Evolutionary conservation across 495 filamentous ascomycete genomes (phyloP), one percentile per base, ranked within the genome.

Genomic region (Penicillium silybi): DNA sequence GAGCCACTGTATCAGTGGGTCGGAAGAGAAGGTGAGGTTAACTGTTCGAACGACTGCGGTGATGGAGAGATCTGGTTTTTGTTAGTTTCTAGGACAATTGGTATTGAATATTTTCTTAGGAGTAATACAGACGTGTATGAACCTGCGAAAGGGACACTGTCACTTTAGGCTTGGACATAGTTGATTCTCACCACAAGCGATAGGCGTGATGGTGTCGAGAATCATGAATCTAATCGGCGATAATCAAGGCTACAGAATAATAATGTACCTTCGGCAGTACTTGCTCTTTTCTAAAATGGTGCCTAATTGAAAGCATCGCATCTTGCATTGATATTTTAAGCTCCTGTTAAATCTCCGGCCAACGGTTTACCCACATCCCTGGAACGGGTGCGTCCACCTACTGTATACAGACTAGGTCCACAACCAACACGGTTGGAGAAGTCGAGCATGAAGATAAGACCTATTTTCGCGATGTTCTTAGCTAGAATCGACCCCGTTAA

Each of bases 1-100:
- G 17, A 66, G 45, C 66, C 66, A 69, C 49, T 45, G 48, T 20
- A 66, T 65, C 20, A 69, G 40, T 1, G 63, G 63, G 53, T 69
- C 66, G 5, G 59, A 48, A n/a, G 62, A 56, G 26, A 69, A 69
- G 2, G 66, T 57, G 13, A 54, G 47, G 23, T 52, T 57, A 15
- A 69, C 50, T 8, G 66, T 69, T 39, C 57, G 46, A 8, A 58
- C 55, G 7, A 62, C 51, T 0, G 57, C 41, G 4, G 52, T 18
- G 17, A 67, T 58, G 2, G 44, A 55, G 38, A 19, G 19, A 17
- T 59, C 61, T 62, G 1, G 2, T 11, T 2, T 29, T 15, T 32
- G 29, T 32, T 32, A 32, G 29, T 15, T 4, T 10, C n/a, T 13
- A 15, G 0, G 10, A 15, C 4, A 11, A 32, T 32, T 32, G 9